Evolutionary conservation across 768 basidiomycete genomes (phyloP).

Genomic region (Nidula microcarpa): DNA sequence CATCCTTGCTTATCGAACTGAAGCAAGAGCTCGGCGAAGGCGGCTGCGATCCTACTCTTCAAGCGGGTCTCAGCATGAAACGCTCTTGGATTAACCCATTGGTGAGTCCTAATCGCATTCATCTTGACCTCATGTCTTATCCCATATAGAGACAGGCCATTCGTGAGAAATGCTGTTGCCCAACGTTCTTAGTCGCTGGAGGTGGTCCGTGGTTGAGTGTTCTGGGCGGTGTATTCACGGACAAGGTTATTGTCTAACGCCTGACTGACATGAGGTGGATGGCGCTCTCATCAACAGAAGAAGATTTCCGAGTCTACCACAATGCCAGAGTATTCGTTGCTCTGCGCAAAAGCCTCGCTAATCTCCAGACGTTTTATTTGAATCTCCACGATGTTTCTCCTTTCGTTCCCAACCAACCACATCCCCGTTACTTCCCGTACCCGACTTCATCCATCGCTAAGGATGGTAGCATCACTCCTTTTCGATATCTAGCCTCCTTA

Average conservation of each 20-base stretch:
- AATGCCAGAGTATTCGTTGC: constrained; percentile 7
- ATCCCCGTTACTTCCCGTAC: constrained; percentile 15
- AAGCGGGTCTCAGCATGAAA: not conserved
- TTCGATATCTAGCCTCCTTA: constrained; percentile 8
- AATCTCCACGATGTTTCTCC: constrained; percentile 1
- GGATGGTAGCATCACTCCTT: not conserved
- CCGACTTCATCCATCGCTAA: constrained; percentile 6
- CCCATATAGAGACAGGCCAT: not conserved
- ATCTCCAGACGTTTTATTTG: constrained; percentile 9
- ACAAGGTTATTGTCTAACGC: constrained; percentile 11
- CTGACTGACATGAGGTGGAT: constrained; percentile 16
- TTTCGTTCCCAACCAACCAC: not conserved
- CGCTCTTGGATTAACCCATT: not conserved
- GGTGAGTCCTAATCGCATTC: not conserved
- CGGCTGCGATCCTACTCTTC: not conserved
- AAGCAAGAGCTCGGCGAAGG: constrained; percentile 1
- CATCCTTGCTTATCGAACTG: not conserved
- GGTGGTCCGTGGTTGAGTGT: constrained; percentile 13
- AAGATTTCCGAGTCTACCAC: constrained; percentile 11
- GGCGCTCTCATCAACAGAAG: constrained; percentile 11
- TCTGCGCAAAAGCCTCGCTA: constrained; percentile 8
- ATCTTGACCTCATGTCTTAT: not conserved
- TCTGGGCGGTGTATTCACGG: constrained; percentile 3
- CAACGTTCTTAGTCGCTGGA: constrained; percentile 11
- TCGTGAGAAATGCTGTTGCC: constrained; percentile 16